phyloP scores from a whole-genome alignment of 768 basidiomycete species.

The Coprinopsis strossmayeri region DNA sequence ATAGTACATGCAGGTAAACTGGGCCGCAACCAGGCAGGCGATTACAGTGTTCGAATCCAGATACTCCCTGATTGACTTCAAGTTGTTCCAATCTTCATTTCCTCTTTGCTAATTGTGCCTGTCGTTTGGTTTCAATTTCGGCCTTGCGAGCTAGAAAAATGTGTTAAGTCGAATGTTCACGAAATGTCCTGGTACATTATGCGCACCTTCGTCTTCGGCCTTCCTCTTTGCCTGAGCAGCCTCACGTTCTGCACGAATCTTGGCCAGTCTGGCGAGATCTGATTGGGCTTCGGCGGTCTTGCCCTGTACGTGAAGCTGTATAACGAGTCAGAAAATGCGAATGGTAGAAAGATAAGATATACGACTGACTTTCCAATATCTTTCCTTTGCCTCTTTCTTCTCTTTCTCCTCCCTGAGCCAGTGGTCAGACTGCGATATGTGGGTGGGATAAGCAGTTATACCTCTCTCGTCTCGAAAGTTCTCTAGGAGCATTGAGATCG shows the following conservation, averaged over 20 bases:
- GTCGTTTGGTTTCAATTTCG: constrained; percentile 8
- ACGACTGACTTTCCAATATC: constrained; percentile 72
- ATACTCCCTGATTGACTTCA: too few species aligned
- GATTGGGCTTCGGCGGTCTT: constrained; percentile 89
- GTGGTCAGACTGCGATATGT: too few species aligned
- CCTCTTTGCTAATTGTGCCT: not conserved
- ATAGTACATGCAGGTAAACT: not conserved
- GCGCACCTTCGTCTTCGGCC: constrained; percentile 80
- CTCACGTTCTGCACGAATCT: constrained; percentile 84
- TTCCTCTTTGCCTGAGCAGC: constrained; percentile 82
- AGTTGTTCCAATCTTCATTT: not conserved
- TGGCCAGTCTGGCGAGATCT: constrained; percentile 79
- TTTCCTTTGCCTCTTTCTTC: constrained; percentile 82
- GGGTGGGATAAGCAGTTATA: too few species aligned
- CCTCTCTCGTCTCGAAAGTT: constrained; percentile 65
- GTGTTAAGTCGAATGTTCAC: not conserved
- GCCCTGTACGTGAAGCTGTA: constrained; percentile 65
- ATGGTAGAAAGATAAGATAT: constrained; percentile 4
- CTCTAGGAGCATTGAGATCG: constrained; percentile 58
- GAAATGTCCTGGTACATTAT: not conserved
- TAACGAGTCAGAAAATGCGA: constrained; percentile 5
- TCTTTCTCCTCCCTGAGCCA: constrained; percentile 80
- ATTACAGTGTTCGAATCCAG: too few species aligned
- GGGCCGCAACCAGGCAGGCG: too few species aligned
- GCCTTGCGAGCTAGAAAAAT: constrained; percentile 1